Evolutionary conservation across 78 protist species (phyloP).

Genomic region (Dictyostelium brefeldianum): DNA sequence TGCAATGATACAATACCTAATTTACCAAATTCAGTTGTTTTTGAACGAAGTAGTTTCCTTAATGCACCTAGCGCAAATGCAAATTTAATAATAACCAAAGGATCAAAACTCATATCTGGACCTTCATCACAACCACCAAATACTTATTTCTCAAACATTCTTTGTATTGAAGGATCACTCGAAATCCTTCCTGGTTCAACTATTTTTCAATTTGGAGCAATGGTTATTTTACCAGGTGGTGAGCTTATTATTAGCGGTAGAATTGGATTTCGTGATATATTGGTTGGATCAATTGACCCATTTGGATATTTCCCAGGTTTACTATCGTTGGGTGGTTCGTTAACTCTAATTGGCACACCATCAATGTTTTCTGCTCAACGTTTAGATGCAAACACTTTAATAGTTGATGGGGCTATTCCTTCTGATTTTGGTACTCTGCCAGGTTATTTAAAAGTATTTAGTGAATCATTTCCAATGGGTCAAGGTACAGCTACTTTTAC

Average conservation of each 20-base stretch:
- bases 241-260: background rate
- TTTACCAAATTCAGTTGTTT: background rate
- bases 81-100: background rate
- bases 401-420: background rate
- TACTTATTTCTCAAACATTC: too few relatives aligned
- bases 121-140: too few relatives aligned
- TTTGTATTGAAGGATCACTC: background rate
- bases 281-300: background rate
- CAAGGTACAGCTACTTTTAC: background rate
- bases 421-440: too few relatives aligned
- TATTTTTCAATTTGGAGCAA: background rate
- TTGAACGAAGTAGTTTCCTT: background rate
- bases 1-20: background rate
- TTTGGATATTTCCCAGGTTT: background rate
- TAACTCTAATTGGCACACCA: background rate
- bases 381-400: background rate
- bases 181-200: background rate
- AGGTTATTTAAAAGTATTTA: background rate
- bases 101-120: background rate
- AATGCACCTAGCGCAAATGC: background rate
- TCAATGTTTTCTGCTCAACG: background rate
- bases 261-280: background rate
- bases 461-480: background rate
- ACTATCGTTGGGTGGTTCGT: background rate
- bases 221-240: slow-evolving; percentile 3